phyloP scores from a whole-genome alignment of 1,284 basidiomycete species.

The Boletellus deceptivus region DNA sequence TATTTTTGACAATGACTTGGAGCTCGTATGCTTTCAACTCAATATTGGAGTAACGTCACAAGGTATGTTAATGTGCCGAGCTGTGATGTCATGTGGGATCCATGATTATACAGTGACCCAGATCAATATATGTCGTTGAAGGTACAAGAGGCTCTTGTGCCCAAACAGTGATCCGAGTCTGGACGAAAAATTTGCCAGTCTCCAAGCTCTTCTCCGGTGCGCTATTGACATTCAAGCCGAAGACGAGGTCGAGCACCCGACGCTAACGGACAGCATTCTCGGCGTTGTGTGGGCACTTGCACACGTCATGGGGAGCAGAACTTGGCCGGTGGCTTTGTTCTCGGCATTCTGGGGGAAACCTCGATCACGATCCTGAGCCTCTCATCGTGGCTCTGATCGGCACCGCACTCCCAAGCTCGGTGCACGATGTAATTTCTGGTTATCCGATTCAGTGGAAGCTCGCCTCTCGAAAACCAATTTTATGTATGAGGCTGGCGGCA shows the following conservation, averaged over 20 bases:
- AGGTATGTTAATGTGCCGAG: too few relatives aligned
- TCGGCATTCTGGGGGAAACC: not conserved
- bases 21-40: not conserved
- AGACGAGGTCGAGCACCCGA: too few relatives aligned
- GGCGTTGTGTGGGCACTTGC: too few relatives aligned
- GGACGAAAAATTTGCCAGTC: too few relatives aligned
- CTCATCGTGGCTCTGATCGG: not conserved
- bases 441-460: not conserved
- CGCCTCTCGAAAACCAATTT: not conserved
- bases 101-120: too few relatives aligned
- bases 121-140: not conserved
- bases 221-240: too few relatives aligned
- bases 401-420: too few relatives aligned
- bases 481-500: not conserved
- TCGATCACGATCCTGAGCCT: not conserved
- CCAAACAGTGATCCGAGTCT: not conserved
- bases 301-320: too few relatives aligned
- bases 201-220: too few relatives aligned
- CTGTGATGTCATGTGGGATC: too few relatives aligned
- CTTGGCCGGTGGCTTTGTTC: not conserved
- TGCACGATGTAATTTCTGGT: not conserved
- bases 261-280: too few relatives aligned
- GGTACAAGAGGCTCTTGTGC: not conserved
- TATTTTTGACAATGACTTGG: not conserved
- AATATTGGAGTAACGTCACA: too few relatives aligned